These are phyloP conservation scores for Sporothrix brunneoviolacea DNA, from an alignment of 2,329 filamentous ascomycete species.

Conservation along the genomic window DNA sequence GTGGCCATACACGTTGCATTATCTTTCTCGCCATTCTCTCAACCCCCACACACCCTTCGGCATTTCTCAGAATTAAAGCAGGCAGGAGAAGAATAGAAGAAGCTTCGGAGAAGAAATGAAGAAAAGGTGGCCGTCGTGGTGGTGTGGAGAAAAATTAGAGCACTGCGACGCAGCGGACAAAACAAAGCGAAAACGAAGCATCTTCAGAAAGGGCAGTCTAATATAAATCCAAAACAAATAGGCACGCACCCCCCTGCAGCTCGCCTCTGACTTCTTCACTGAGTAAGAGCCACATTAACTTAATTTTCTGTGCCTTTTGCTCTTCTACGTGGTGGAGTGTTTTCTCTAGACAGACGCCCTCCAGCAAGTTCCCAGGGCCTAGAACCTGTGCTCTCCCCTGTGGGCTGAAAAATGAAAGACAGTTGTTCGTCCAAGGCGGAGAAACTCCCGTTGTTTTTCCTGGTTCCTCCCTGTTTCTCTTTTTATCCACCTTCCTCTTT, in stretches of 20 bases:
- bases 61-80: neutral
- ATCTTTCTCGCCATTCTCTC: neutral
- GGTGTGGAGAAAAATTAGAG: conserved; percentile 2
- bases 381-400: too few relatives aligned
- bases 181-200: neutral
- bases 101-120: conserved; percentile 1
- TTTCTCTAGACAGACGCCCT: too few relatives aligned
- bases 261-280: conserved; percentile 15
- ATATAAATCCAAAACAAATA: neutral
- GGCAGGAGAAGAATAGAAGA: neutral
- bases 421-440: too few relatives aligned
- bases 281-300: conserved; percentile 4
- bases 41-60: conserved; percentile 5
- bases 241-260: conserved; percentile 3
- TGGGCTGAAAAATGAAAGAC: too few relatives aligned
- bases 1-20: neutral
- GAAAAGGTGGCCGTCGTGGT: neutral
- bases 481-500: too few relatives aligned
- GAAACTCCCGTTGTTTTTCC: too few relatives aligned
- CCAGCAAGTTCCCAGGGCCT: too few relatives aligned
- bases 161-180: neutral
- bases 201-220: neutral
- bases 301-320: too few relatives aligned
- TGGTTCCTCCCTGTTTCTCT: too few relatives aligned
- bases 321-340: too few relatives aligned